Conservation (phyloP, 352 stramenopile species). For the Globisporangium orthogonon region DNA sequence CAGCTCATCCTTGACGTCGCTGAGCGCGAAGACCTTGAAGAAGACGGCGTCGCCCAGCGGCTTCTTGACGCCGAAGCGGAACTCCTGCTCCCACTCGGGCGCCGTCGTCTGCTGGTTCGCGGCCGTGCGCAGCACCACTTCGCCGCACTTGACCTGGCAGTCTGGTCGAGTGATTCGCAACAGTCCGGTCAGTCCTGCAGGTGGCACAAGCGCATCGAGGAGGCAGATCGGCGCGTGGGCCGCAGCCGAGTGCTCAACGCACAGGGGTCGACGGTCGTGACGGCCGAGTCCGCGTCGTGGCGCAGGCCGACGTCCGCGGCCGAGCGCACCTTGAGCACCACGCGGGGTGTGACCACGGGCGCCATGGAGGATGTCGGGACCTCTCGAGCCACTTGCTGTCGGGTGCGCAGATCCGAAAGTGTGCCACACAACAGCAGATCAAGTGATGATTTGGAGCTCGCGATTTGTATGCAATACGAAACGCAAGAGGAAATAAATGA, state of each 20-base stretch:
- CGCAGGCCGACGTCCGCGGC: constrained; percentile 21
- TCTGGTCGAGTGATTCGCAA: constrained; percentile 18
- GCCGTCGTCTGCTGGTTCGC: constrained; percentile 31
- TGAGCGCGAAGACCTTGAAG: constrained; percentile 53
- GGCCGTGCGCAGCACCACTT: constrained; percentile 39
- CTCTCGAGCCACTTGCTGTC: too few species aligned
- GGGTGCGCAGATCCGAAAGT: too few species aligned
- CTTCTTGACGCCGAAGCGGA: constrained; percentile 49
- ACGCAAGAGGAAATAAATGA: too few species aligned
- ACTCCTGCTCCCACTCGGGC: constrained; percentile 45
- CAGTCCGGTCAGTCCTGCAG: too few species aligned
- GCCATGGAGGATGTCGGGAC: constrained; percentile 2
- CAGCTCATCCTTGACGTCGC: constrained; percentile 29
- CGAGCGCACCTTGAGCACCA: constrained; percentile 31
- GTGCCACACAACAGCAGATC: too few species aligned
- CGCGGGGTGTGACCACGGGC: constrained; percentile 27
- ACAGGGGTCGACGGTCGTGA: constrained; percentile 24
- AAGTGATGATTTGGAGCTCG: too few species aligned
- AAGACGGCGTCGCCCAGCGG: constrained; percentile 30
- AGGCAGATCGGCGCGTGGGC: too few species aligned
- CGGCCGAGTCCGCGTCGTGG: constrained; percentile 3
- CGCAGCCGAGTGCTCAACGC: constrained; percentile 3
- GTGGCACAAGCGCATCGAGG: too few species aligned
- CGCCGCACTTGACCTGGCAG: constrained; percentile 49
- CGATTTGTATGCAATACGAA: too few species aligned